A percentile compares a stretch with the other conserved stretches of the same genome.
phyloP scores from a whole-genome alignment of 2,329 filamentous ascomycete species.

The Botrytis squamosa region DNA sequence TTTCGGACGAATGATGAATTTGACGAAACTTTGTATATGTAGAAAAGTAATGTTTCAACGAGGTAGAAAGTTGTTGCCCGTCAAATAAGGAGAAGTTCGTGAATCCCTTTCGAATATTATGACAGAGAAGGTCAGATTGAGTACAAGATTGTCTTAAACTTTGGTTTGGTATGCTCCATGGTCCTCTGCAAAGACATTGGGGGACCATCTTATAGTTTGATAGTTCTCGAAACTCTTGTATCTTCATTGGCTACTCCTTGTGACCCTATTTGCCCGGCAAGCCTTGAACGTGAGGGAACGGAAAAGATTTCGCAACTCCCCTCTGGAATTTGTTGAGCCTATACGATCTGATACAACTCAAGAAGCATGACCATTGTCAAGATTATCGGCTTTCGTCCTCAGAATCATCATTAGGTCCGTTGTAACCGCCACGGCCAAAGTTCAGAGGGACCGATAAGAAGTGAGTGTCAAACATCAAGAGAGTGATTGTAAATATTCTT shows the following conservation, averaged over 20 bases:
- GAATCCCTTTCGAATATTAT: neutral
- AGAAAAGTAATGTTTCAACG: too few relatives aligned
- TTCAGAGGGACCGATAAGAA: neutral
- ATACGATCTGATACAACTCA: neutral
- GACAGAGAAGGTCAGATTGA: too few relatives aligned
- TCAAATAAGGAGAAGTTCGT: neutral
- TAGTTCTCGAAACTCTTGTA: neutral
- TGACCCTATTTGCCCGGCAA: neutral
- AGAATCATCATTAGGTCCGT: neutral
- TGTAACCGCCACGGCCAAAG: constrained; percentile 2
- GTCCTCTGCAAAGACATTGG: neutral
- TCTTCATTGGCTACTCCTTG: neutral
- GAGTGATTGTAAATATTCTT: neutral
- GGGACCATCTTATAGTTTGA: neutral
- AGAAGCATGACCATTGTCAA: neutral
- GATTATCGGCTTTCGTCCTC: neutral
- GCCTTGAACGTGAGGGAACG: too few relatives aligned
- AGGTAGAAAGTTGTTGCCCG: neutral
- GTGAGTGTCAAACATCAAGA: neutral
- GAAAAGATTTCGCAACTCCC: neutral
- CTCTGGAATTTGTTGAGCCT: neutral
- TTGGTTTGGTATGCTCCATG: neutral
- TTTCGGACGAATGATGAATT: neutral
- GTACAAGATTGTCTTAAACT: neutral
- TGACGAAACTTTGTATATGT: neutral